A percentile compares a stretch with the other conserved stretches of the same genome.
phyloP scores from a whole-genome alignment of 1,284 basidiomycete species.

The Heterobasidion annosum region DNA sequence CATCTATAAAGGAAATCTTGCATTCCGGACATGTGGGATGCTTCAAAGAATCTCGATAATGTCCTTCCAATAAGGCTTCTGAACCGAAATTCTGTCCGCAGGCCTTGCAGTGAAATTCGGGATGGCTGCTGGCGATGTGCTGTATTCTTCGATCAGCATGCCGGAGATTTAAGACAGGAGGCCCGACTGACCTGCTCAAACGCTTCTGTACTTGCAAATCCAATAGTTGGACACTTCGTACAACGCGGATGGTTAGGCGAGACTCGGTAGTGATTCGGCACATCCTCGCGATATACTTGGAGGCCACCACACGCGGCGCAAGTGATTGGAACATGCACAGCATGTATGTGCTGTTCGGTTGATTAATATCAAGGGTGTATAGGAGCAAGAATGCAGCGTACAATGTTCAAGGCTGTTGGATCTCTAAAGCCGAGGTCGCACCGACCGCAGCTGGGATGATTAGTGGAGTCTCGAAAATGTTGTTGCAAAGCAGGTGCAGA shows the following conservation, averaged over 20 bases:
- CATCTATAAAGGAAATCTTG: conserved; percentile 10
- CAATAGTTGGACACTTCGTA: conserved; percentile 5
- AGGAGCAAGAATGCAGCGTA: background rate
- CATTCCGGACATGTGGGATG: conserved; percentile 13
- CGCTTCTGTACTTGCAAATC: conserved; percentile 9
- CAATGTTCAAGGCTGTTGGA: conserved; percentile 2
- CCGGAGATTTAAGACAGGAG: background rate
- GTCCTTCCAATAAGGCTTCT: conserved; percentile 4
- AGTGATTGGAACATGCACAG: conserved; percentile 8
- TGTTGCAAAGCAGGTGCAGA: conserved; percentile 4
- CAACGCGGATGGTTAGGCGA: conserved; percentile 10
- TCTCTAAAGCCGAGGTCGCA: conserved; percentile 11
- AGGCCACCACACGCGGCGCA: conserved; percentile 9
- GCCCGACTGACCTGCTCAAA: conserved; percentile 5
- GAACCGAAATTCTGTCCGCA: conserved; percentile 8
- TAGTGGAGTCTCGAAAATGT: conserved; percentile 9
- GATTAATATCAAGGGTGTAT: background rate
- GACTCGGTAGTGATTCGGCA: conserved; percentile 9
- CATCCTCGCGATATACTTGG: conserved; percentile 8
- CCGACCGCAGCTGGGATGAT: conserved; percentile 10
- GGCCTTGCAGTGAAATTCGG: conserved; percentile 5
- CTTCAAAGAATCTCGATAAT: conserved; percentile 7
- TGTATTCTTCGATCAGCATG: background rate
- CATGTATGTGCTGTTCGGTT: conserved; percentile 4
- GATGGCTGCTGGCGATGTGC: conserved; percentile 7